Base-by-base conservation (phyloP, 306 rosid genomes). In the Rosa persica region DNA sequence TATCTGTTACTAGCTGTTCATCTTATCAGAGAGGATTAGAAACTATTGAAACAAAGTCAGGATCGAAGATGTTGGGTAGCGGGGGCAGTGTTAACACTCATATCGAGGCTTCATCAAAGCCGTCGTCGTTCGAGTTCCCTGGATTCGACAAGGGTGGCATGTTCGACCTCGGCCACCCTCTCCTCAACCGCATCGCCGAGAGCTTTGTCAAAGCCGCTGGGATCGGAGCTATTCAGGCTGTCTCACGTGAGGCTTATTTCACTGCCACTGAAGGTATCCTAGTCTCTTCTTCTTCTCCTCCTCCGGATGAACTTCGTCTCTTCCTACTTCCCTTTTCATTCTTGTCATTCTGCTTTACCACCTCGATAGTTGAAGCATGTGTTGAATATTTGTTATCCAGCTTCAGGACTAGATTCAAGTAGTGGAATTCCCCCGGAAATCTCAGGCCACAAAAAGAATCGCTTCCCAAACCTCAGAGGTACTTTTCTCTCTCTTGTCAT, bases 111-210 rank as follows among this genome's bases (percentile, higher is more conserved):
- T 57, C 34, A 61, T 78, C 84, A 1, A 73, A 82, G 23, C 58
- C 90, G n/a, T 67, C 90, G 39, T 83, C 90, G 30, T 61, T 89
- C 46, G 97, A 95, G 70, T 67, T 92, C 6, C 78, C 85, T 46
- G 76, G 77, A 85, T 87, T 91, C 42, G 89, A 89, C 1, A 88
- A 81, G 39, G 87, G 85, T 61, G 83, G 81, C 10, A n/a, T 91
- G 61, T 87, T 91, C 47, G 96, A 93, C 65, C 87, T 95, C 36
- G 99, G 99, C 22, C 97, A 95, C 70, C 98, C 99, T 84, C 98
- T 95, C 71, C 89, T 95, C 83, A 95, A 92, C 77, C 97, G 98
- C 76, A 83, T 92, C 12, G 90, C 88, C 34, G 91, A 94, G 46
- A 79, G 91, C 87, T 94, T 94, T 78, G 75, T 92, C 80, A 94